phyloP scores from a whole-genome alignment of 1,139 yeast species.

The Saccharomycopsis hybrid region DNA sequence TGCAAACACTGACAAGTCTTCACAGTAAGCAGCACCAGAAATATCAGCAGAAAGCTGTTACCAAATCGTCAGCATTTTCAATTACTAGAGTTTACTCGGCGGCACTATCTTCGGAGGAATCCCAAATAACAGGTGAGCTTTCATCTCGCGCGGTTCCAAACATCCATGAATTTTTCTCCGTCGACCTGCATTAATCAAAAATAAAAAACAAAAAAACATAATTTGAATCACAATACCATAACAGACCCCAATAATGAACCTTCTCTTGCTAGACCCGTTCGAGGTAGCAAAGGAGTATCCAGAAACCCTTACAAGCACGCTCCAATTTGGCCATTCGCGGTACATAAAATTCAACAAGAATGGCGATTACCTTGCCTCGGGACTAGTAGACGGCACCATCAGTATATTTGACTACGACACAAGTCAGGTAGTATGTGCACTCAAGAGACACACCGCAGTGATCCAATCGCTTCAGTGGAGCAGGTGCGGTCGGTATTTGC shows the following conservation, averaged over 20 bases:
- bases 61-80: too few species aligned
- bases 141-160: too few species aligned
- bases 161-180: too few species aligned
- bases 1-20: too few species aligned
- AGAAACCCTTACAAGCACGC: constrained; percentile 64
- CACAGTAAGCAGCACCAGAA: too few species aligned
- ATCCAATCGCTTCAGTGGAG: constrained; percentile 81
- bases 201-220: too few species aligned
- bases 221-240: neutral
- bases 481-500: constrained; percentile 57
- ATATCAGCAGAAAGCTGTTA: too few species aligned
- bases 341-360: constrained; percentile 63
- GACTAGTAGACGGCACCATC: constrained; percentile 73
- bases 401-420: constrained; percentile 75
- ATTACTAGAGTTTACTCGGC: too few species aligned
- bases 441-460: constrained; percentile 58
- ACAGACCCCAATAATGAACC: constrained; percentile 48
- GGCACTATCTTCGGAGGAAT: too few species aligned
- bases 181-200: too few species aligned
- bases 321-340: constrained; percentile 68
- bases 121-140: too few species aligned
- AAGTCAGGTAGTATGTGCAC: constrained; percentile 28
- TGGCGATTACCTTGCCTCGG: constrained; percentile 89
- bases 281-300: constrained; percentile 92
- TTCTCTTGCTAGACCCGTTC: constrained; percentile 86